phyloP scores from a whole-genome alignment of 176 grass and related monocot species.

The barley (Hordeum vulgare) region DNA sequence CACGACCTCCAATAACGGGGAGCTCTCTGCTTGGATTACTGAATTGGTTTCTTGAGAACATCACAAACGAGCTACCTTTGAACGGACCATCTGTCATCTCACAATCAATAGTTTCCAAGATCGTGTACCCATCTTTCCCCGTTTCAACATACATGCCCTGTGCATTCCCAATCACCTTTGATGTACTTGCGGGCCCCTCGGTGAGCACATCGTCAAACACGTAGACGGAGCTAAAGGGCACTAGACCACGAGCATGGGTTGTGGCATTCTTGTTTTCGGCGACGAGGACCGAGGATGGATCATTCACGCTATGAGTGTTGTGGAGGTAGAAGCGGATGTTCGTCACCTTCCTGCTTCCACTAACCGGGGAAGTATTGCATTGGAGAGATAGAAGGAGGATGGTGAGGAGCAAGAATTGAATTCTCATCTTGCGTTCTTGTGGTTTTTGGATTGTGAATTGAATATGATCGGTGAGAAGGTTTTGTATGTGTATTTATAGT shows the following conservation, averaged over 20 bases:
- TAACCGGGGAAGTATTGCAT: neutral
- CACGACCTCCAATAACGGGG: conserved; percentile 51
- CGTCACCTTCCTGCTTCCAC: neutral
- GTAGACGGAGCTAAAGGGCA: conserved; percentile 6
- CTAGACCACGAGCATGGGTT: neutral
- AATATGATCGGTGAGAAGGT: neutral
- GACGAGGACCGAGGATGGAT: neutral
- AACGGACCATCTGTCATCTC: conserved; percentile 21
- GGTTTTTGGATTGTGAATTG: neutral
- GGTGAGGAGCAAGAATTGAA: neutral
- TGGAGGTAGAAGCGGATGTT: neutral
- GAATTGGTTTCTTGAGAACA: conserved; percentile 7
- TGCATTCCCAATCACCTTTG: neutral
- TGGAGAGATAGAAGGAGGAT: neutral
- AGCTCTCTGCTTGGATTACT: conserved; percentile 25
- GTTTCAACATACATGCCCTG: neutral
- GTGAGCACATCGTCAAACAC: neutral
- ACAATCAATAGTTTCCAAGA: neutral
- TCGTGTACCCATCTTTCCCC: neutral
- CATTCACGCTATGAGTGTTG: neutral
- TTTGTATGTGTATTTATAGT: neutral
- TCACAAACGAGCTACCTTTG: neutral
- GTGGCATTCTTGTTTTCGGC: neutral
- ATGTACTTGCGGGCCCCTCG: neutral
- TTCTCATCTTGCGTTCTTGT: neutral